A percentile compares a stretch with the other conserved stretches of the same genome.
Evolutionary conservation across 2,329 filamentous ascomycete species (phyloP).

Genomic region (Fonsecaea monophora): DNA sequence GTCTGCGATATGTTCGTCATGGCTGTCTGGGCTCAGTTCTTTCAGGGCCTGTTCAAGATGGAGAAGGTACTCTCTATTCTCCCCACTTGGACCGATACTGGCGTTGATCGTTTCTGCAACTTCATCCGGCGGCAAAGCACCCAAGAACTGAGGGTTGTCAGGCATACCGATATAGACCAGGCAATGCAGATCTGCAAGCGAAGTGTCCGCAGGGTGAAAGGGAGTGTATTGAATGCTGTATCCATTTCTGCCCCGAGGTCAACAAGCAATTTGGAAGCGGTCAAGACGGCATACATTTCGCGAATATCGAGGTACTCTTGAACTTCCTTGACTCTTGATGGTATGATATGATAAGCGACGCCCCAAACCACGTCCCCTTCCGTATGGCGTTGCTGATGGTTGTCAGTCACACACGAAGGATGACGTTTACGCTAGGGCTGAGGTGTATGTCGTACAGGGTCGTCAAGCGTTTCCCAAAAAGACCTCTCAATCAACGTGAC

Average conservation of each 20-base stretch:
- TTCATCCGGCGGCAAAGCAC: conserved; percentile 56
- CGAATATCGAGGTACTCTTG: conserved; percentile 91
- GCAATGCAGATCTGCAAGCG: conserved; percentile 54
- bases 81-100: conserved; percentile 81
- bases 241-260: conserved; percentile 67
- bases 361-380: conserved; percentile 75
- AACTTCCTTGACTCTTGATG: conserved; percentile 76
- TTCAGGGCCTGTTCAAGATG: conserved; percentile 77
- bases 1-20: conserved; percentile 84
- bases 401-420: conserved; percentile 35
- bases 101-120: conserved; percentile 71
- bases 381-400: conserved; percentile 57
- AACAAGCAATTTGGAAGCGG: background rate
- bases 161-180: conserved; percentile 96
- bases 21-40: conserved; percentile 74
- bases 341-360: conserved; percentile 83
- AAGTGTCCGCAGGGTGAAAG: conserved; percentile 68
- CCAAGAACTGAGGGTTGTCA: conserved; percentile 89
- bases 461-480: conserved; percentile 78
- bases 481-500: conserved; percentile 86
- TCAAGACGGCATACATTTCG: conserved; percentile 65
- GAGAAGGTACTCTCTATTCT: conserved; percentile 88
- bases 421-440: conserved; percentile 3
- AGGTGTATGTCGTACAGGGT: conserved; percentile 59
- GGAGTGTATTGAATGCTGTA: conserved; percentile 92